Evolutionary conservation across 345 rosid species (phyloP), one percentile per base, ranked within the genome.

Genomic region (Fremontodendron californicum): DNA sequence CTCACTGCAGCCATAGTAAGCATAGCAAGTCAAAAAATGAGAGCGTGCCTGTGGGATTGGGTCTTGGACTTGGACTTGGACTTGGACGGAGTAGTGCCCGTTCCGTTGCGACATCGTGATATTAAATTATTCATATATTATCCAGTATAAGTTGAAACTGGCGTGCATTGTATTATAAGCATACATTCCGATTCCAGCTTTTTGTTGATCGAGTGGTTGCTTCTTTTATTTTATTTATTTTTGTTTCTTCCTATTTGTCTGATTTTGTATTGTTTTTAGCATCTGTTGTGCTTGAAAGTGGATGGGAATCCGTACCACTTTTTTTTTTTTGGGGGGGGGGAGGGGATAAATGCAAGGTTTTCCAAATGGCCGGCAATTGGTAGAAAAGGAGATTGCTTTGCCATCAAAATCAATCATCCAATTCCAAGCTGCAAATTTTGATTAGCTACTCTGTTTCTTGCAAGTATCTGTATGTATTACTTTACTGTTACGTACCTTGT

Each of bases 21-120:
- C 65, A 37, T 23, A 83, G 75, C 13, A 84, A 82, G 80, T 58
- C 84, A 12, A 89, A 85, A 83, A 77, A 79, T 3, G 94, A 90
- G 45, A 78, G 76, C 2, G 74, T 76, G 35, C 98, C 97, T 0
- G 1, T 60, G 37, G 65, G 65, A 7, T 33, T 85, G 81, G 97
- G 98, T 10, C 77, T 92, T 85, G 94, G 98, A 75, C 87, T 87
- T 42, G 98, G 94, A 78, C 91, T 89, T 60, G 93, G 94, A 31
- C 86, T n/a, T n/a, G 93, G 21, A 51, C 21, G 21, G 67, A 86
- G 79, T 65, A 58, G 81, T 23, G 75, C 63, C 19, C 89, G 91
- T 51, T 80, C 91, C 15, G 80, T 75, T 68, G 77, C 69, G 52
- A 80, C 91, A 78, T 80, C 83, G 18, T 88, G 85, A 52, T 75